Evolutionary conservation across 2,329 filamentous ascomycete genomes (phyloP), one percentile per base, ranked within the genome.

Genomic region (Sclerotinia minor): DNA sequence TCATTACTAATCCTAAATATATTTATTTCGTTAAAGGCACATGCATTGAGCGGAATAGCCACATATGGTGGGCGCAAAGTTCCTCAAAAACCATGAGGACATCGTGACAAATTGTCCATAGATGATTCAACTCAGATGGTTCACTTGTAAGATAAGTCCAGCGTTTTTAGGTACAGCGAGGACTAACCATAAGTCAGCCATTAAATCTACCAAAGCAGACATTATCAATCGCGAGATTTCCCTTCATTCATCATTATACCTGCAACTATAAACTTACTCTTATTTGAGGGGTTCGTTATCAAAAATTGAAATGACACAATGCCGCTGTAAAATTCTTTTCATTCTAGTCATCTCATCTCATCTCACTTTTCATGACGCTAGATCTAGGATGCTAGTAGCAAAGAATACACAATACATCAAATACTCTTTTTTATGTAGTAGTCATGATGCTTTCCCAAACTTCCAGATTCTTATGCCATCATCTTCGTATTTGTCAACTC

Each of bases 361-460:
- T 52, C 54, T 26, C 32, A 26, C 19, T 26, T 24, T n/a, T 50
- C 15, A 63, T 26, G 45, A 52, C 32, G 45, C 47, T 41, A 59
- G 19, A 59, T 45, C 9, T 59, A 50, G 45, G 29, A 63, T 63
- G 13, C 32, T 24, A 26, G 47, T 21, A 63, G n/a, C 45, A 26
- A 63, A 24, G 59, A n/a, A 50, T 38, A 63, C 29, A 49, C 44
- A 32, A 26, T 17, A 32, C 29, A 63, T 63, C 59, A 19, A 24
- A 63, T 24, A n/a, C 29, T 35, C 21, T 21, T 61, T 38, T n/a
- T 38, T 35, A 49, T 50, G 19, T 24, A 50, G 29, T 38, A 21
- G 29, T 13, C 58, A 60, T 60, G n/a, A 50, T 49, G n/a, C 29
- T 38, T 52, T 19, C 59, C n/a, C 59, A 19, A 11, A 38, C 50